Base-by-base conservation (phyloP, 1,284 basidiomycete species). In the Vanrija humicola region DNA sequence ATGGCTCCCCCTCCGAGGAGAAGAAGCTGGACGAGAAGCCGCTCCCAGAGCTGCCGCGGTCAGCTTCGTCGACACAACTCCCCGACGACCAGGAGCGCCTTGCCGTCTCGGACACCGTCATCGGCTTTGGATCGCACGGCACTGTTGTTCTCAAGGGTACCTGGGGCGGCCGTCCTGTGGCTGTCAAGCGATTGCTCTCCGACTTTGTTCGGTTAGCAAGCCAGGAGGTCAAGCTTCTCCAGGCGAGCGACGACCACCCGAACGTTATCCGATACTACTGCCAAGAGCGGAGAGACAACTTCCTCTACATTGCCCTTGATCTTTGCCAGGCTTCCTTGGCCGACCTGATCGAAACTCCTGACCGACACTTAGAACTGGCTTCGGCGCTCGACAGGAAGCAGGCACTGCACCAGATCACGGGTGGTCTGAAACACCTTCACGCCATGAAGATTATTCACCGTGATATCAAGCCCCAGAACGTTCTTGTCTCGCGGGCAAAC, bases 251-350 rank as follows among this genome's bases (percentile, higher is more conserved):
- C 78, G 92, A 97, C 72, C 96, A 98, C 68, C 92, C 93, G 5
- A 98, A 98, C 75, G 94, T 98, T 66, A 95, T 98, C 63, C 86
- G 95, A 54, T 95, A 98, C 76, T 98, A 93, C 76, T 98, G 93
- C 78, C 93, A 98, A 80, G 95, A 98, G 78, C 82, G 89, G 1
- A 87, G 89, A 21, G 85, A 86, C 39, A 91, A 89, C 69, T 98
- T 98, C 80, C 82, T 98, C 10, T 98, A 95, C 77, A 98, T 98
- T 58, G 95, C 96, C 0, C 85, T 98, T 29, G 96, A 98, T 74
- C 82, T 98, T 3, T 98, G 95, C 75, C 92, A 93, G 0, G 92
- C 92, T 0, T 93, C 91, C 7, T 83, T 98, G 7, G 92, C 90
- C 0, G 95, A 98, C 71, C 80, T 98, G 52, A 82, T 98, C 68